Evolutionary conservation across 192 early-diverging fungal genomes (phyloP).

Genomic region (Entophlyctis helioformis): DNA sequence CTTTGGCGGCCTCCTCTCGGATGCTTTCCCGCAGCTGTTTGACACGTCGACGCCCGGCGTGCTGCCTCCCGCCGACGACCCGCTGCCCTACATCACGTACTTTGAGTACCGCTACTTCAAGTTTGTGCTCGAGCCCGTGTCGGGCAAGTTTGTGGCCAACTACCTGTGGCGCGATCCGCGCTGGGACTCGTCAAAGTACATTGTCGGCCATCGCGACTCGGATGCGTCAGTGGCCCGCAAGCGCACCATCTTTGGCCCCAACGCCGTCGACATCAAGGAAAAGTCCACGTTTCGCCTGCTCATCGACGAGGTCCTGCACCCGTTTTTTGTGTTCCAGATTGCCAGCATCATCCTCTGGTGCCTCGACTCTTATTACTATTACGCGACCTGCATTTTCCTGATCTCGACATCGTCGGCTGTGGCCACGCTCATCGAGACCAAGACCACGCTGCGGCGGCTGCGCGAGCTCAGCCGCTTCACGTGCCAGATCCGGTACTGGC

Average conservation of each 20-base stretch:
- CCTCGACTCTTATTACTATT: constrained; percentile 90
- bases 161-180: constrained; percentile 36
- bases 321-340: constrained; percentile 46
- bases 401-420: constrained; percentile 71
- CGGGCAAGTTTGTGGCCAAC: constrained; percentile 33
- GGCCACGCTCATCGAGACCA: constrained; percentile 65
- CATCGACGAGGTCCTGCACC: constrained; percentile 43
- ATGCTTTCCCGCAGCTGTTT: constrained; percentile 22
- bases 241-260: constrained; percentile 33
- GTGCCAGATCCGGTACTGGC: constrained; percentile 64
- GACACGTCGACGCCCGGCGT: too few relatives aligned
- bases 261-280: constrained; percentile 28
- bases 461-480: constrained; percentile 79
- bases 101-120: constrained; percentile 42
- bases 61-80: too few relatives aligned
- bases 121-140: constrained; percentile 42
- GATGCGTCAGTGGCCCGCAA: constrained; percentile 10
- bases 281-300: constrained; percentile 29
- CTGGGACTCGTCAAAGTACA: constrained; percentile 25
- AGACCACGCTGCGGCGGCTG: constrained; percentile 63
- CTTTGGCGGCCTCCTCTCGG: constrained; percentile 18
- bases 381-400: constrained; percentile 82
- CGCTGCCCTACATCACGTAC: not conserved
- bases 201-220: constrained; percentile 2
- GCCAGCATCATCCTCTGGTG: constrained; percentile 52